Conservation (phyloP, 106 monocot genomes). For the Acorus calamus region DNA sequence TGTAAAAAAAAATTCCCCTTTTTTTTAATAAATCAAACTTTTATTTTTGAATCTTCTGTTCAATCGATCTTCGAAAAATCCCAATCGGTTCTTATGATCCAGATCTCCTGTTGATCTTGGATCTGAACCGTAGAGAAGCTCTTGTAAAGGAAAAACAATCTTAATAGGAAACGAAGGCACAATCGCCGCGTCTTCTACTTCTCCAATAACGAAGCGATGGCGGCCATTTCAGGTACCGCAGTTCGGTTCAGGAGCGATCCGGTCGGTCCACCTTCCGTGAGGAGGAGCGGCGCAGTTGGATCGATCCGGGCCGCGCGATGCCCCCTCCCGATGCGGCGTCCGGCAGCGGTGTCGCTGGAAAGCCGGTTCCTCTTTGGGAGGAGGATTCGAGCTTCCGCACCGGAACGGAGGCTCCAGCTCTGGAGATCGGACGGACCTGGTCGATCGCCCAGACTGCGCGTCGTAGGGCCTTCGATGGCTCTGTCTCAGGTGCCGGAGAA, state of each 20-base stretch:
- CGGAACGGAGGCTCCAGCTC: constrained; percentile 29
- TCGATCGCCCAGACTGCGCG: constrained; percentile 28
- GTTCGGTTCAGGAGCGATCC: constrained; percentile 33
- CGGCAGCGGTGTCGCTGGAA: constrained; percentile 19
- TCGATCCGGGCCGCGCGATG: constrained; percentile 14
- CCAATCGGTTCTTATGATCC: too few relatives aligned
- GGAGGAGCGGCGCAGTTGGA: constrained; percentile 1
- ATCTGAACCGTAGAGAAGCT: too few relatives aligned
- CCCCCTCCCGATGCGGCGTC: constrained; percentile 13
- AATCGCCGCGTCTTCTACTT: not conserved
- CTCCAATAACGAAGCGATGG: constrained; percentile 24
- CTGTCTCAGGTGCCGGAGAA: constrained; percentile 90
- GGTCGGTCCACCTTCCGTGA: constrained; percentile 13
- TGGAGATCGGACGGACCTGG: constrained; percentile 53
- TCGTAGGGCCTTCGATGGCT: constrained; percentile 44
- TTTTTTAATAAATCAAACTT: not conserved
- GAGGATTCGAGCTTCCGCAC: constrained; percentile 13
- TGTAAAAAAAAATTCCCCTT: not conserved
- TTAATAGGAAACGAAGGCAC: not conserved
- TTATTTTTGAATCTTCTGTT: too few relatives aligned
- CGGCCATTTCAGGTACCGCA: constrained; percentile 34
- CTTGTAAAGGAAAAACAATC: too few relatives aligned
- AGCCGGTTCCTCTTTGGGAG: constrained; percentile 37
- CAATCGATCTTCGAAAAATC: too few relatives aligned
- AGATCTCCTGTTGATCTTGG: too few relatives aligned